A percentile compares a stretch with the other conserved stretches of the same genome.
These are phyloP conservation scores for Yamadazyma kanchanaburiensis DNA, from an alignment of 1,139 yeast species.

Conservation along the genomic window DNA sequence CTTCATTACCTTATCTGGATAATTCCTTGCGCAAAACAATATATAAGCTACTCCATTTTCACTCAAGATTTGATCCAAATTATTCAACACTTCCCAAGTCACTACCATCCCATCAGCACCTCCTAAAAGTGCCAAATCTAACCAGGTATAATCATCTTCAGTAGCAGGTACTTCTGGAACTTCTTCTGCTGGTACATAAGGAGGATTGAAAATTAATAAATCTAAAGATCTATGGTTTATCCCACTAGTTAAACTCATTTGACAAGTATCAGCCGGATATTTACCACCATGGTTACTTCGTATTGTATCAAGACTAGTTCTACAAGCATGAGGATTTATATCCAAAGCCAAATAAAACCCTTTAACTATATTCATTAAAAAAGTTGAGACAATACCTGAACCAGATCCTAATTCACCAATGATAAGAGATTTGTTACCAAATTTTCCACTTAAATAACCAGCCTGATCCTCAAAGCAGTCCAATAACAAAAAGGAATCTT, in stretches of 20 bases:
- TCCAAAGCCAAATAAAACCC: conserved; percentile 69
- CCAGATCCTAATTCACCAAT: conserved; percentile 92
- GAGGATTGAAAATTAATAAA: conserved; percentile 83
- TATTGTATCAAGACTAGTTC: conserved; percentile 50
- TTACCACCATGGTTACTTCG: conserved; percentile 44
- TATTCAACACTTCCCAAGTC: conserved; percentile 60
- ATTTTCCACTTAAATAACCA: conserved; percentile 24
- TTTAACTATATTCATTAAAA: conserved; percentile 50
- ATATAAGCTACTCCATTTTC: conserved; percentile 73
- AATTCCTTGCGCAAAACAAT: conserved; percentile 80
- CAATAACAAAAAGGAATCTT: conserved; percentile 78
- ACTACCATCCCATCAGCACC: conserved; percentile 88
- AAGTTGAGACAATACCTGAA: conserved; percentile 82
- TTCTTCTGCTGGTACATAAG: conserved; percentile 85
- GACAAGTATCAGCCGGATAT: conserved; percentile 58
- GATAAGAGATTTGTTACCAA: conserved; percentile 39
- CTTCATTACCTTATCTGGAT: conserved; percentile 58
- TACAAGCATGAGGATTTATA: conserved; percentile 74
- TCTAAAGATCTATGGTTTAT: conserved; percentile 54
- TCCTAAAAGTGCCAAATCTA: conserved; percentile 85
- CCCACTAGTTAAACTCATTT: conserved; percentile 54
- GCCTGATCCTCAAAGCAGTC: conserved; percentile 72
- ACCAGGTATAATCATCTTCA: conserved; percentile 58
- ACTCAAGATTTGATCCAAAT: conserved; percentile 47
- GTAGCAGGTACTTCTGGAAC: conserved; percentile 55